Evolutionary conservation across 2,329 filamentous ascomycete genomes (phyloP), one percentile per base, ranked within the genome.

Genomic region (Colletotrichum scovillei): DNA sequence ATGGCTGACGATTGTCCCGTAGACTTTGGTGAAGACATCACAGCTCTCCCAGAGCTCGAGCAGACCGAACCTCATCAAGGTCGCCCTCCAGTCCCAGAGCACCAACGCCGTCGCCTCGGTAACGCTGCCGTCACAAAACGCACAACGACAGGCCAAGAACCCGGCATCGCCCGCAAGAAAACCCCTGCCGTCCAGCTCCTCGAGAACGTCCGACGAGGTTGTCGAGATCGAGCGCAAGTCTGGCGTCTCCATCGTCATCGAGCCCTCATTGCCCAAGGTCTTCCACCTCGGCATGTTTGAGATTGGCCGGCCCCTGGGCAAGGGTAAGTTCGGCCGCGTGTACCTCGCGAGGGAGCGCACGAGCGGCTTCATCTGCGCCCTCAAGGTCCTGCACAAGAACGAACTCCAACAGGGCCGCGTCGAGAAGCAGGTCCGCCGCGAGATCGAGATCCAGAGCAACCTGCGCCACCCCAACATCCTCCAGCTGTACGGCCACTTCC

Each of bases 231-330:
- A 92, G 76, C 85, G 86, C 57, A 87, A 87, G 76, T 87, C 88
- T 28, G 65, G 30, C 55, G 81, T 84, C 58, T 80, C 86, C 9
- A 82, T 92, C 67, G 85, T 88, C 71, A 88, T 92, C 60, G 90
- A 92, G 79, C 88, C 91, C 49, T 79, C 81, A 75, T 70, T 85
- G 24, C 88, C 88, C 56, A 92, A 90, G 77, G 83, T 95, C 77
- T 95, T 95, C 84, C 94, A 97, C 80, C 90, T 98, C 4, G 94
- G 94, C 83, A 97, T 97, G 94, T 97, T 97, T 81, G 95, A 98
- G 82, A 97, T 97, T 76, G 94, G 94, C 52, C 93, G 94, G 77
- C 94, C 94, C 1, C 86, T 97, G 4, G 94, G 94, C 66, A 97
- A 97, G 84, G 94, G 94, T 75, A 97, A 97, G 81, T 97, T 97